Percentiles rank a stretch among this genome's conserved stretches.
Conservation (phyloP, 345 rosid genomes). For the Linum usitatissimum region DNA sequence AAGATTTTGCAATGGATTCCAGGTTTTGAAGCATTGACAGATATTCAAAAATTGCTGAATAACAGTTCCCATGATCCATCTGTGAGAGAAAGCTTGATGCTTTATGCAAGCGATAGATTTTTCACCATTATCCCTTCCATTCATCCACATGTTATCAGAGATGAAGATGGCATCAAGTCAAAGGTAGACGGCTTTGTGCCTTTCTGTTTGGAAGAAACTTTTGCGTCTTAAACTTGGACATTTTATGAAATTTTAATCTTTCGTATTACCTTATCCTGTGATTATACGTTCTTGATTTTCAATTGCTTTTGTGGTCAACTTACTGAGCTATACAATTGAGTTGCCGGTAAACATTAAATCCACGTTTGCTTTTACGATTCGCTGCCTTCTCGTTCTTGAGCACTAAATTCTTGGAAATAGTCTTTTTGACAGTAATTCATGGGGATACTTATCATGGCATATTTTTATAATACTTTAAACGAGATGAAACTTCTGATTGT, state of each 20-base stretch:
- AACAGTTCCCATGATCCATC: slow-evolving; percentile 34
- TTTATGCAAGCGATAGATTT: slow-evolving; percentile 93
- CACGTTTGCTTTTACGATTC: background rate
- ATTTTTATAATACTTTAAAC: background rate
- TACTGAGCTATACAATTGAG: background rate
- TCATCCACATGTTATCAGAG: slow-evolving; percentile 77
- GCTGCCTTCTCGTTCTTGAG: background rate
- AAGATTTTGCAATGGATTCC: slow-evolving; percentile 11
- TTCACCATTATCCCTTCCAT: slow-evolving; percentile 86
- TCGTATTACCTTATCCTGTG: background rate
- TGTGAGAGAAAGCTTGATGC: slow-evolving; percentile 58
- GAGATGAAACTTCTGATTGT: background rate
- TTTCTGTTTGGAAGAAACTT: background rate
- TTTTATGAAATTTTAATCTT: background rate
- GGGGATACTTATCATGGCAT: background rate
- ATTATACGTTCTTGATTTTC: background rate
- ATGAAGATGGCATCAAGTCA: slow-evolving; percentile 78
- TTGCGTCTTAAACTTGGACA: background rate
- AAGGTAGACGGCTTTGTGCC: slow-evolving; percentile 39
- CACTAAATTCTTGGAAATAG: background rate
- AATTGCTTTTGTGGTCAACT: background rate
- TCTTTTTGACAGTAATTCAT: background rate
- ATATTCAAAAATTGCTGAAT: slow-evolving; percentile 67
- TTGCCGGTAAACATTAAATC: background rate
- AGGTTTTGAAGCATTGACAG: slow-evolving; percentile 92